Base-by-base conservation (phyloP, 345 rosid species). In the Hevea brasiliensis region DNA sequence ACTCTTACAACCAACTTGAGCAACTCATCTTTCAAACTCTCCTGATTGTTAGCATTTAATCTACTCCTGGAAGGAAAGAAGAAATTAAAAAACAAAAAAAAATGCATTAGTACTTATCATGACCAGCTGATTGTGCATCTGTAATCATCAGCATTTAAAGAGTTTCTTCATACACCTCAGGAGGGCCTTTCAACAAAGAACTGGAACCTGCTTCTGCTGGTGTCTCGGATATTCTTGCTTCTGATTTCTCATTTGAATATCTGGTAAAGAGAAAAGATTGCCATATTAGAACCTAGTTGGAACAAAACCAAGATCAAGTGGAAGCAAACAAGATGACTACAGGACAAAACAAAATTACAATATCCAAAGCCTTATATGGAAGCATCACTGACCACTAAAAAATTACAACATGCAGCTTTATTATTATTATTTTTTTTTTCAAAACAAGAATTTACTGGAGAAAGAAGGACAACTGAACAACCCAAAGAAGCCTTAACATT, bases 201-300 rank as follows among this genome's bases (percentile, higher is more conserved):
- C 67, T 70, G 32, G 83, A 72, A 68, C 72, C 40, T 20, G 73
- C 85, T 68, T 90, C 93, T 24, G 73, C 80, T 65, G 87, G 83
- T 18, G 84, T 76, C 50, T 89, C 91, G 0, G 85, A 68, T 45
- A 81, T 84, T 74, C 97, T 86, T 53, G 94, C 89, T 88, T 94
- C 97, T 50, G 97, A 90, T 77, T 92, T 90, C 82, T 94, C 97
- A n/a, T 94, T 94, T 17, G 98, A 92, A 77, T 87, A 88, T 45
- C 98, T 91, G 61, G 11, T 37, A 69, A 72, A 71, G 53, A 68
- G n/a, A 40, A 37, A 37, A 29, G 11, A 15, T 35, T 32, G 17
- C 44, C 20, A 54, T 35, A 37, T 80, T 67, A 68, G 37, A 4
- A 32, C 2, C 37, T 32, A 32, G 37, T 32, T 32, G 37, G 2